Conservation (phyloP, 225 moss, liverwort and hornwort genomes). For the Antitrichia curtipendula region DNA sequence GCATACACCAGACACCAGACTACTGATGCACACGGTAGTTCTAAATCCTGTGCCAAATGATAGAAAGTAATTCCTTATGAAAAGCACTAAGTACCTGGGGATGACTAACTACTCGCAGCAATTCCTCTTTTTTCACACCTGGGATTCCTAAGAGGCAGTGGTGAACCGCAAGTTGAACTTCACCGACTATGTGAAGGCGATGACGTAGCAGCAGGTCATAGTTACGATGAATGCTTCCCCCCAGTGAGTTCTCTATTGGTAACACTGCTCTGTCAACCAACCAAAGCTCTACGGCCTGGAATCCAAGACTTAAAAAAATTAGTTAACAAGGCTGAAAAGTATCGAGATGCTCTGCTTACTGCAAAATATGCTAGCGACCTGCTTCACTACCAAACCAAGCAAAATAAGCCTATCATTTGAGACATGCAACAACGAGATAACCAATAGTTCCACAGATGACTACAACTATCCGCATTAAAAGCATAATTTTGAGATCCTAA, state of each 20-base stretch:
- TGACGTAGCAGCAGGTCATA: slow-evolving; percentile 94
- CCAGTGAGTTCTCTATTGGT: slow-evolving; percentile 85
- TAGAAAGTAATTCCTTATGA: not conserved
- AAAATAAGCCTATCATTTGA: not conserved
- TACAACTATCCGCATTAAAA: not conserved
- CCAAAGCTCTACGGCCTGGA: slow-evolving; percentile 91
- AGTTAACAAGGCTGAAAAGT: not conserved
- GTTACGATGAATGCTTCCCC: slow-evolving; percentile 92
- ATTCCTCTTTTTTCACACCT: slow-evolving; percentile 70
- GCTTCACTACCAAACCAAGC: not conserved
- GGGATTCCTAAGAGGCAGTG: slow-evolving; percentile 88
- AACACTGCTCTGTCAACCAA: slow-evolving; percentile 92
- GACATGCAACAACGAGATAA: not conserved
- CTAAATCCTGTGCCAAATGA: not conserved
- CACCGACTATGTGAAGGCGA: slow-evolving; percentile 92
- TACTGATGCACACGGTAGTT: not conserved
- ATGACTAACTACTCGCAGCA: slow-evolving; percentile 88
- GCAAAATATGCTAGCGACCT: not conserved
- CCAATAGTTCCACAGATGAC: not conserved
- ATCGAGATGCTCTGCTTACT: not conserved
- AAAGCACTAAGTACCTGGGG: slow-evolving; percentile 34
- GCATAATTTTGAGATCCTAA: not conserved
- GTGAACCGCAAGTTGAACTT: slow-evolving; percentile 95
- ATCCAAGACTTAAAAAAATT: not conserved
- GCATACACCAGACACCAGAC: not conserved